Base-by-base conservation (phyloP, 2,329 filamentous ascomycete genomes). In the Triangularia verruculosa region DNA sequence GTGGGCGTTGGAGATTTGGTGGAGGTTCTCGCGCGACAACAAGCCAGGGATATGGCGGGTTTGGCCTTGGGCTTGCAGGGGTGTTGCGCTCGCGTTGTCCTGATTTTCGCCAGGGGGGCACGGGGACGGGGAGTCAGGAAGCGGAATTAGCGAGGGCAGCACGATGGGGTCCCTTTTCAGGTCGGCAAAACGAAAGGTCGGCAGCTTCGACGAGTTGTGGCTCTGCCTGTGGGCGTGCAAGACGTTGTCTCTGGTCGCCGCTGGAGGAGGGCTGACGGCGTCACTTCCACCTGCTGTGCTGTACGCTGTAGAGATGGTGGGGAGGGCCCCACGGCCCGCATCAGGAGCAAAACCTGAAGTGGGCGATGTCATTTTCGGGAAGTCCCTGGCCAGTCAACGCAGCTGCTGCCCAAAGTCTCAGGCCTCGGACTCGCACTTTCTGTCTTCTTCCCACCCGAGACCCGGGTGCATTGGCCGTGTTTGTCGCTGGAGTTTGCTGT, bases 201-300 rank as follows among this genome's bases (percentile, higher is more conserved):
- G 83, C 67, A 85, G 74, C 69, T 85, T 85, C 66, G 83, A 85
- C 43, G 82, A 80, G 70, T 79, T 84, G 73, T 85, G 79, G 71
- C 72, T 82, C 67, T 82, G 81, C 61, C 83, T 81, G 73, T 85
- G 83, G 53, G 74, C 73, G 69, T 85, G 80, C 60, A 77, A 65
- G 53, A 67, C 25, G 20, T 43, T 59, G 57, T 39, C 34, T 59
- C 34, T 70, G 51, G 17, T 52, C 17, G 64, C 61, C 56, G 62
- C 60, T 34, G 63, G 54, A 11, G 61, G 39, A 28, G 57, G 57
- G 57, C 24, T 52, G 47, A 52, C 17, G 47, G 39, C 39, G 20
- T 47, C 39, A 20, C 39, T 61, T n/a, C n/a, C 22, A 28, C 54
- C 58, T 59, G 39, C 39, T 47, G 39, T 47, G 39, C 7, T 47